Evolutionary conservation across 768 basidiomycete genomes (phyloP).

Genomic region (Harrya chromipes): DNA sequence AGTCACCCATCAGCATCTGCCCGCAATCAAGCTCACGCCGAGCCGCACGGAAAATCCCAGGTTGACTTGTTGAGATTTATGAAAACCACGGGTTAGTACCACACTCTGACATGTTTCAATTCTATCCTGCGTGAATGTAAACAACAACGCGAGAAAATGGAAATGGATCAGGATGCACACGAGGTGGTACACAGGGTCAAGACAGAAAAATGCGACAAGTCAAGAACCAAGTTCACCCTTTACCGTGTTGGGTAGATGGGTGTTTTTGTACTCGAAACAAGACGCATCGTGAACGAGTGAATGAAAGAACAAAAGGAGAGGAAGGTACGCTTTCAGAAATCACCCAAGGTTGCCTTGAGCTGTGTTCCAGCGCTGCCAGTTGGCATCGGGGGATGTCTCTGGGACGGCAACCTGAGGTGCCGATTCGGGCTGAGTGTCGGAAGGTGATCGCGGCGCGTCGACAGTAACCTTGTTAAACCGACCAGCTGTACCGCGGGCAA

Average conservation of each 20-base stretch:
- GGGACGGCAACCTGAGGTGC: slow-evolving; percentile 7
- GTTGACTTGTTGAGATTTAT: too few species aligned
- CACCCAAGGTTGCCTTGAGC: slow-evolving; percentile 9
- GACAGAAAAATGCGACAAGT: not conserved
- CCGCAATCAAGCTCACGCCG: too few species aligned
- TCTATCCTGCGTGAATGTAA: not conserved
- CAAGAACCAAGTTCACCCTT: not conserved
- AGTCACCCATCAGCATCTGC: too few species aligned
- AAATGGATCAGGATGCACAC: not conserved
- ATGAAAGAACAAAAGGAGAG: slow-evolving; percentile 14
- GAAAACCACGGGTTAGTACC: too few species aligned
- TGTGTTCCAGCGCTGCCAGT: slow-evolving; percentile 19
- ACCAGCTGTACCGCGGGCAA: slow-evolving; percentile 17
- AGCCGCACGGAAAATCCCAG: too few species aligned
- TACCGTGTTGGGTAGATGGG: not conserved
- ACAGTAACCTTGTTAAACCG: slow-evolving; percentile 19
- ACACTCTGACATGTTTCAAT: too few species aligned
- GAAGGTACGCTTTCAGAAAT: not conserved
- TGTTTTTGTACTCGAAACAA: slow-evolving; percentile 2
- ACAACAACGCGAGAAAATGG: not conserved
- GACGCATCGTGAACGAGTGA: not conserved
- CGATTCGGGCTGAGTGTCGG: slow-evolving; percentile 10
- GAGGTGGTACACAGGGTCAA: not conserved
- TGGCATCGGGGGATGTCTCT: slow-evolving; percentile 13
- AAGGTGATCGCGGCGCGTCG: slow-evolving; percentile 18